phyloP scores from a whole-genome alignment of 2,329 filamentous ascomycete species.

The Aspergillus brunneoviolaceus region DNA sequence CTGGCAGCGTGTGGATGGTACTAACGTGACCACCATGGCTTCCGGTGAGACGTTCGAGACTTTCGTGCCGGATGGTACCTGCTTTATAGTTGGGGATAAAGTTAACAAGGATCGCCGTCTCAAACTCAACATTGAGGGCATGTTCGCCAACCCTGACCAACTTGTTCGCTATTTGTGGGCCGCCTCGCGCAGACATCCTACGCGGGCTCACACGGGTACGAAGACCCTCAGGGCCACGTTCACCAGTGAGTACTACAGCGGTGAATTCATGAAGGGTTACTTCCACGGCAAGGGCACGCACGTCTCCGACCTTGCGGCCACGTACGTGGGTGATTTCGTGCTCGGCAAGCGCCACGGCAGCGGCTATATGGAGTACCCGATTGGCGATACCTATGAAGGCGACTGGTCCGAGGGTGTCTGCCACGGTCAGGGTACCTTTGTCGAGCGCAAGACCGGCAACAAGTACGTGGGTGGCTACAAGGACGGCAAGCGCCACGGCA shows the following conservation, averaged over 20 bases:
- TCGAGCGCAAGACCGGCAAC: conserved; percentile 58
- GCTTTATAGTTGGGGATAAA: conserved; percentile 45
- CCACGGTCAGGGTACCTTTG: conserved; percentile 58
- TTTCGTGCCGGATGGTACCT: conserved; percentile 38
- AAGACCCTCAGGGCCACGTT: conserved; percentile 55
- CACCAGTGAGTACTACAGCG: conserved; percentile 57
- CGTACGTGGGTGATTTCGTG: conserved; percentile 57
- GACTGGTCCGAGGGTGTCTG: conserved; percentile 48
- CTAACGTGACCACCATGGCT: conserved; percentile 35
- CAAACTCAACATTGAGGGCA: conserved; percentile 33
- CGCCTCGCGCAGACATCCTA: conserved; percentile 47
- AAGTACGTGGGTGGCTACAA: conserved; percentile 62
- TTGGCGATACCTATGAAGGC: conserved; percentile 50
- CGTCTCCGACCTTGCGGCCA: conserved; percentile 55
- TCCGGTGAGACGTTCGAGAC: conserved; percentile 37
- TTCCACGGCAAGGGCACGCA: conserved; percentile 57
- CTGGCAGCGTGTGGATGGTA: conserved; percentile 45
- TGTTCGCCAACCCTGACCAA: conserved; percentile 40
- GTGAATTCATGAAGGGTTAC: conserved; percentile 50
- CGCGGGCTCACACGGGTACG: conserved; percentile 44
- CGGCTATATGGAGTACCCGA: conserved; percentile 59
- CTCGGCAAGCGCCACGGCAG: conserved; percentile 55
- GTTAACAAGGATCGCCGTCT: conserved; percentile 37
- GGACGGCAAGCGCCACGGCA: conserved; percentile 60
- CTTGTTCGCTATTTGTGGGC: conserved; percentile 48